A percentile compares a stretch with the other conserved stretches of the same genome.
phyloP scores from a whole-genome alignment of 208 protist genomes.

The Trypanosoma rangeli region DNA sequence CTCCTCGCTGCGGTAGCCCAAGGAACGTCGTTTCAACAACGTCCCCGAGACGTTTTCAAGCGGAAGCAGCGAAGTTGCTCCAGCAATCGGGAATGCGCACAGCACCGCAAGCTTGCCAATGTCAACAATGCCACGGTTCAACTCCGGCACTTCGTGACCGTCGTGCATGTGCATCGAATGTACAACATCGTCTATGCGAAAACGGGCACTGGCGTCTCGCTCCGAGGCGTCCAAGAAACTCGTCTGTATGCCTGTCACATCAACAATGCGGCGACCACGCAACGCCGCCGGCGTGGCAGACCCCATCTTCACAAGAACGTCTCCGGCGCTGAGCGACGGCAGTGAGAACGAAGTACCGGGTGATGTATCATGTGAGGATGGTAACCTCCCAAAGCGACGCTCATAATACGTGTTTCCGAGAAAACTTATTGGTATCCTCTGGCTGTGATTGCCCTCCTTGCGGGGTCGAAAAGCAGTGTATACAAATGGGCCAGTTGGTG shows the following conservation, averaged over 20 bases:
- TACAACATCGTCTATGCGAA: constrained; percentile 53
- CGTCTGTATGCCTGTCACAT: constrained; percentile 71
- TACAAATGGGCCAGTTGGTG: constrained; percentile 1
- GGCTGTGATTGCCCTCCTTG: background rate
- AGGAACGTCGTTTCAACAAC: constrained; percentile 32
- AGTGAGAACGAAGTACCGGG: constrained; percentile 2
- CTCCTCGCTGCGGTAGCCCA: constrained; percentile 52
- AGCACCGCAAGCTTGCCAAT: constrained; percentile 48
- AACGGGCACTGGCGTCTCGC: constrained; percentile 28
- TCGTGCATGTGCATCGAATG: constrained; percentile 84
- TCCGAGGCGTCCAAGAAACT: constrained; percentile 62
- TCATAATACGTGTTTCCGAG: constrained; percentile 78
- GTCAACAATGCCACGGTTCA: constrained; percentile 60
- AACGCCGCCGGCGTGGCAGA: constrained; percentile 43
- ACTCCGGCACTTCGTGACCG: constrained; percentile 71
- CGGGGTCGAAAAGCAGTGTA: constrained; percentile 3
- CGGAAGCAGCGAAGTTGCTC: constrained; percentile 1
- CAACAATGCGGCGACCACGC: constrained; percentile 49
- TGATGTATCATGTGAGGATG: background rate
- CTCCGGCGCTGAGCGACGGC: constrained; percentile 14
- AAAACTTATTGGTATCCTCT: constrained; percentile 38
- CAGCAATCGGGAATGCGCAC: constrained; percentile 37
- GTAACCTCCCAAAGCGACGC: constrained; percentile 36
- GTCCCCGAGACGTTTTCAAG: constrained; percentile 50
- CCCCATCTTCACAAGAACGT: constrained; percentile 36